Evolutionary conservation across 495 filamentous ascomycete genomes (phyloP), one percentile per base, ranked within the genome.

Genomic region (Podospora pseudopauciseta): DNA sequence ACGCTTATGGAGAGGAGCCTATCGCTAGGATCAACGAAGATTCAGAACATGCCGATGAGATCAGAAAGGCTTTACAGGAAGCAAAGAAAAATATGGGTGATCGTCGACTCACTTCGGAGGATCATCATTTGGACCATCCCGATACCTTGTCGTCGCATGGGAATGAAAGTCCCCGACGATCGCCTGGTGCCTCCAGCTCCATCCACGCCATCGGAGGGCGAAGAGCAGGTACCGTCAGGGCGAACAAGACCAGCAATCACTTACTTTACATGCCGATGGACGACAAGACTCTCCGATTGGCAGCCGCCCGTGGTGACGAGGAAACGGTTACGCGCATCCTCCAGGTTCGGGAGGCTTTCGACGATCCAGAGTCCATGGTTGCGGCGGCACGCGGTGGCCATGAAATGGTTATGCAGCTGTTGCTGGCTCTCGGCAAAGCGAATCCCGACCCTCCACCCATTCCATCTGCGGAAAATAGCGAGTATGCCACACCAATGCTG

Each of bases 351-450:
- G 91, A 85, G 30, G 76, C 75, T 26, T 83, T 82, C 60, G 81
- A 92, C 20, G 93, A 97, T 76, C 87, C 91, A 4, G 92, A 92
- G 60, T 91, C 92, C 57, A 86, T 97, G 72, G 90, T 96, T 62
- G 92, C 91, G 64, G 96, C 95, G 7, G 93, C 94, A n/a, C 89
- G 90, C 73, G 95, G 93, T 58, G 94, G 94, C 2, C 94, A 99
- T 73, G 88, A 91, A 67, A 88, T 92, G 44, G 91, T 96, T 16
- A 84, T 98, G 58, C 91, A 91, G 73, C 83, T 97, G 54, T 82
- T 98, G 63, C 81, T 98, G 66, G 96, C 92, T 6, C 85, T 96
- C 72, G 91, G 92, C 2, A 82, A 84, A 64, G 88, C 89, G 19
- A 88, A 96, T 70, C 88, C 92, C 2, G 94, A 96, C 75, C 95